Conservation (phyloP, 257 asterid species). For the Capsicum rhomboideum region DNA sequence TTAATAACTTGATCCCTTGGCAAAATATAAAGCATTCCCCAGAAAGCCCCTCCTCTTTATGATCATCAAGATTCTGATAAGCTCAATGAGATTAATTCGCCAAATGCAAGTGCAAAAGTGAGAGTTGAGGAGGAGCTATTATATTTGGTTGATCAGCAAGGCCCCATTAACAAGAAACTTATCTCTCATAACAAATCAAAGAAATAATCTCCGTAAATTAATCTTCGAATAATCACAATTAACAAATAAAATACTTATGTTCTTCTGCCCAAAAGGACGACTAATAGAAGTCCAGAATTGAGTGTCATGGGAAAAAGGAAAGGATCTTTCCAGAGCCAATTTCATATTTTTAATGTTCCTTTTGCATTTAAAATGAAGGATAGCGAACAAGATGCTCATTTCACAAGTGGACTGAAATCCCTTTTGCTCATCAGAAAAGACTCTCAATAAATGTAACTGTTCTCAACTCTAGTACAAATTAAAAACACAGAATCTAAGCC, state of each 20-base stretch:
- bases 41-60: not conserved
- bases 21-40: not conserved
- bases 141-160: not conserved
- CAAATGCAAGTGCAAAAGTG: not conserved
- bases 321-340: not conserved
- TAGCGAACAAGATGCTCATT: not conserved
- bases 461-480: not conserved
- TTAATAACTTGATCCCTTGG: not conserved
- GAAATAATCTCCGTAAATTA: not conserved
- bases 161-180: not conserved
- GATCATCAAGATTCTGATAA: not conserved
- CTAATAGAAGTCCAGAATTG: not conserved
- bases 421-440: not conserved
- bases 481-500: not conserved
- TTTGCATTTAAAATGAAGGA: not conserved
- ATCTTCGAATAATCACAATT: not conserved
- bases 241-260: not conserved
- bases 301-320: not conserved
- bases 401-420: not conserved
- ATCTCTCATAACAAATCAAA: not conserved
- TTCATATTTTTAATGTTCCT: conserved; percentile 1
- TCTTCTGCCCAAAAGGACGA: not conserved
- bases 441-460: not conserved
- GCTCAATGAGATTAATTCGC: not conserved
- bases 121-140: not conserved